Base-by-base conservation (phyloP, 1,139 yeast genomes). In the Suhomyces anneliseae region DNA sequence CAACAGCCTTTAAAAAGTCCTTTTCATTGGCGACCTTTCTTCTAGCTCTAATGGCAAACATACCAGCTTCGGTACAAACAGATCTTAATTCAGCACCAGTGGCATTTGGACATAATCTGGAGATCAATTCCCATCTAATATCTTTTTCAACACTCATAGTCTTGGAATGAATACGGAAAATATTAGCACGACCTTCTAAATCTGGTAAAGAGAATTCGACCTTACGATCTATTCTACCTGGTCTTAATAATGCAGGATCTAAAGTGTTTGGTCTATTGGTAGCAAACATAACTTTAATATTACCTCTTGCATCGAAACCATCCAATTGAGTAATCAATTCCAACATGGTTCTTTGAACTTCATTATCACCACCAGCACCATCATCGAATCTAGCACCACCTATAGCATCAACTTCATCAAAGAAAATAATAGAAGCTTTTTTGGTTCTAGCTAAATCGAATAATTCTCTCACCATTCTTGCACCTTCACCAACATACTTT, bases 321-420 rank as follows among this genome's bases (percentile, higher is more conserved):
- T 93, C 99, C 61, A 93, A 78, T 68, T 93, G 99, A 37, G 98
- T 90, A 64, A 93, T 92, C 61, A 93, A 82, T 69, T 93, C 99
- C 82, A 93, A 81, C 99, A 93, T 93, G 47, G 99, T 93, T 76
- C 99, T 83, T 72, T 93, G 99, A 47, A 93, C 99, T 74, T 93
- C 99, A 65, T 92, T 93, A 69, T 93, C 99, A 60, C 99, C 99
- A 58, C 99, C 99, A 15, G 98, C 99, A 58, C 98, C 98, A 67
- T 93, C 99, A 67, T 93, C 99, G 66, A 93, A 93, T 69, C 99
- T 85, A 8, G 98, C 98, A 29, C 98, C 98, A 55, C 99, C 99
- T 69, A 93, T 90, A 36, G 99, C 98, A 73, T 93, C 99, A 56
- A 93, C 87, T 75, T 93, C 99, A 71, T 93, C 99, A 63, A 93